Conservation (phyloP, 169 alveolate genomes). For the Theileria equi region DNA sequence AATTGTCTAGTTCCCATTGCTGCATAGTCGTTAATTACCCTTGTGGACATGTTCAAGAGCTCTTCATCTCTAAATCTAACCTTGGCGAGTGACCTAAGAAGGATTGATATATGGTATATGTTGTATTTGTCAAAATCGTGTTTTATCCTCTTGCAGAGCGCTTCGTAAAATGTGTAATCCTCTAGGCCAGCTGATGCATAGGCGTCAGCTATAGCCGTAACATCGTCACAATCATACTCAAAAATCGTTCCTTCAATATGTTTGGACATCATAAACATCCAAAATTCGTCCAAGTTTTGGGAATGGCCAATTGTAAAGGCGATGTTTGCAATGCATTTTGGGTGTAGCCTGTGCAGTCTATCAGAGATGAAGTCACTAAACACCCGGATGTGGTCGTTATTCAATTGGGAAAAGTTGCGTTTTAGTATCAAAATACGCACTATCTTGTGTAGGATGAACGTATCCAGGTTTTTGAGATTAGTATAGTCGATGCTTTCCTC, state of each 20-base stretch:
- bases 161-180: conserved; percentile 48
- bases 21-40: not conserved
- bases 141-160: conserved; percentile 29
- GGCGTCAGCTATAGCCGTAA: conserved; percentile 59
- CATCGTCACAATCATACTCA: conserved; percentile 50
- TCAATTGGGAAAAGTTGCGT: conserved; percentile 31
- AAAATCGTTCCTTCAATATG: conserved; percentile 37
- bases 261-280: conserved; percentile 69
- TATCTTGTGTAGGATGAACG: conserved; percentile 17
- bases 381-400: conserved; percentile 36
- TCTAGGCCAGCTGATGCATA: conserved; percentile 59
- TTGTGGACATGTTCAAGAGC: conserved; percentile 1
- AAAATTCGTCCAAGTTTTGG: conserved; percentile 62
- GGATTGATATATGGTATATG: conserved; percentile 29
- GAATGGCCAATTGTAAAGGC: conserved; percentile 58
- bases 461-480: no score
- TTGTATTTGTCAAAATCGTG: conserved; percentile 19
- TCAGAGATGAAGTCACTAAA: conserved; percentile 62
- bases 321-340: conserved; percentile 40
- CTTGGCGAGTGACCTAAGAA: conserved; percentile 41
- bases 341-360: conserved; percentile 47
- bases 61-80: conserved; percentile 50
- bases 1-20: no score
- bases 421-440: conserved; percentile 29
- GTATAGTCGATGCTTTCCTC: not conserved